phyloP scores from a whole-genome alignment of 345 rosid genomes.

The Kernera saxatilis region DNA sequence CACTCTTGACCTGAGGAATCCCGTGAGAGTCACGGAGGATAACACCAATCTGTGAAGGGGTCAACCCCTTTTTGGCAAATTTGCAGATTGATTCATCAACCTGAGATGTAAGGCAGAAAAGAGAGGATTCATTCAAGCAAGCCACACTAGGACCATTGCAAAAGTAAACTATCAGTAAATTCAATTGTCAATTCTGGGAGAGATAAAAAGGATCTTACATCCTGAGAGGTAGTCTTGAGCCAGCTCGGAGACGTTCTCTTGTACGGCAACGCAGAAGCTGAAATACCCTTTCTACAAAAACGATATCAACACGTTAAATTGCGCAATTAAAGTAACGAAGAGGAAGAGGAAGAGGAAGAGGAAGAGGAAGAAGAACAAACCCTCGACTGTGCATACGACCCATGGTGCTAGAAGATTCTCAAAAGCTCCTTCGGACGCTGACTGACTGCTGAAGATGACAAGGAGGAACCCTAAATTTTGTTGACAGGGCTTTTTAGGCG shows the following conservation, averaged over 20 bases:
- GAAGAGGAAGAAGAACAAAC: constrained; percentile 27
- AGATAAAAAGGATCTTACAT: constrained; percentile 33
- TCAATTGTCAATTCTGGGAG: background rate
- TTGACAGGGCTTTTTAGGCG: background rate
- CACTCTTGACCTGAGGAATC: constrained; percentile 57
- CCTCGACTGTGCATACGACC: constrained; percentile 91
- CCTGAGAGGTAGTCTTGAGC: constrained; percentile 60
- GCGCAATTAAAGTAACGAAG: background rate
- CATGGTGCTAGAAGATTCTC: constrained; percentile 38
- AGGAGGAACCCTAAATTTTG: background rate
- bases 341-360: background rate
- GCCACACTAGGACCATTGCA: background rate
- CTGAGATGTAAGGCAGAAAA: constrained; percentile 12
- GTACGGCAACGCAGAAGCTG: constrained; percentile 85
- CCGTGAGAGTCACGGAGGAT: constrained; percentile 75
- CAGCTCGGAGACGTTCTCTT: constrained; percentile 80
- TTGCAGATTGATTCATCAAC: constrained; percentile 62
- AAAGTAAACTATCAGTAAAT: too few relatives aligned
- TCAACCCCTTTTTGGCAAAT: constrained; percentile 64
- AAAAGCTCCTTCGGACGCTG: background rate
- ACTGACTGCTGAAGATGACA: constrained; percentile 4
- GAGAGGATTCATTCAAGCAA: background rate
- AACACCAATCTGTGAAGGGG: constrained; percentile 70
- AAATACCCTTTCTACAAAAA: constrained; percentile 65
- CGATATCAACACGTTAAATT: constrained; percentile 1